These are phyloP conservation scores for Cornus controversa DNA, from an alignment of 148 eudicot species.

Conservation along the genomic window DNA sequence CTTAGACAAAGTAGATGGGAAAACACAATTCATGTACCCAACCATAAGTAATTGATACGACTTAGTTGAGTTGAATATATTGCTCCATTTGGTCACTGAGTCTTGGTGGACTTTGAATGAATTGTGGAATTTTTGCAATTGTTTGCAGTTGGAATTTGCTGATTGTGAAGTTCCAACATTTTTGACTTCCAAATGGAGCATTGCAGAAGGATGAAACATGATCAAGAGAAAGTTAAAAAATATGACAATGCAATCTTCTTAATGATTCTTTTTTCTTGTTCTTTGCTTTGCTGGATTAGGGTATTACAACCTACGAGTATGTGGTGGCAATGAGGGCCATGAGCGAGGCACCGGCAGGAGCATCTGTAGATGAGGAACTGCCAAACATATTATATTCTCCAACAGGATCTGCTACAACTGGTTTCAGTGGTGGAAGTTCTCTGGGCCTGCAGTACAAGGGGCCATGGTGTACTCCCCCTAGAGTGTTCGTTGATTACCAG, in stretches of 20 bases:
- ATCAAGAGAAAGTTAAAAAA: not conserved
- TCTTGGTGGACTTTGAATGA: not conserved
- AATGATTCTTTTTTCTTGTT: not conserved
- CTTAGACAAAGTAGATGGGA: too few species aligned
- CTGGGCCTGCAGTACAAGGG: conserved; percentile 87
- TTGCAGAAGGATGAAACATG: not conserved
- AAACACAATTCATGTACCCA: too few species aligned
- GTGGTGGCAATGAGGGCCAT: conserved; percentile 97
- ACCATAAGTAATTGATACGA: too few species aligned
- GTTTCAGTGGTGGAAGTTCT: conserved; percentile 96
- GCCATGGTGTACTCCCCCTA: conserved; percentile 99
- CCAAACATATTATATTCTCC: conserved; percentile 77
- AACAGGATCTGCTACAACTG: conserved; percentile 87
- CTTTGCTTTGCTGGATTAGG: conserved; percentile 43
- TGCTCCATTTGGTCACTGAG: conserved; percentile 9
- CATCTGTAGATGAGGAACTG: conserved; percentile 58
- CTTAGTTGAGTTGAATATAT: not conserved
- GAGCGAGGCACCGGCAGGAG: conserved; percentile 88
- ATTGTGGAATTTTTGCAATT: not conserved
- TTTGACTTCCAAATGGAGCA: conserved; percentile 1
- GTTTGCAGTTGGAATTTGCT: not conserved
- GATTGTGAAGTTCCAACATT: not conserved
- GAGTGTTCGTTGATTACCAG: conserved; percentile 95
- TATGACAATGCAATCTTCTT: not conserved
- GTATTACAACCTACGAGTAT: conserved; percentile 93